Percentiles rank a stretch among this genome's conserved stretches.
phyloP scores from a whole-genome alignment of 192 early-diverging fungal genomes.

The Backusella tarrabulga region DNA sequence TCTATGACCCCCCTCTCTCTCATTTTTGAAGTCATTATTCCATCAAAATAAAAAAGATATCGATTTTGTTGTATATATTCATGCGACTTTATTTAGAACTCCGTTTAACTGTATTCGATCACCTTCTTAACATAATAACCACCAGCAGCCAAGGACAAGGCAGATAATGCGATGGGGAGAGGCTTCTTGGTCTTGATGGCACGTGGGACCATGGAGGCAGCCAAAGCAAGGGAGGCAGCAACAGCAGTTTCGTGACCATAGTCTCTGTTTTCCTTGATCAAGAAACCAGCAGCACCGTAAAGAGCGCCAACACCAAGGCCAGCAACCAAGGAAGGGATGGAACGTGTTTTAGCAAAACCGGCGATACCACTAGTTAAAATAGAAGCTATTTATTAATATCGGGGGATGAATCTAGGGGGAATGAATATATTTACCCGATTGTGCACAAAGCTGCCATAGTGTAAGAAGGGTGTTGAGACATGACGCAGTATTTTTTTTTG shows the following conservation, averaged over 20 bases:
- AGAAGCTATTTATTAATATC: not conserved
- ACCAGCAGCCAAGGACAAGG: slow-evolving; percentile 38
- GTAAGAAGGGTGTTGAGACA: slow-evolving; percentile 38
- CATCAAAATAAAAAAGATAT: not conserved
- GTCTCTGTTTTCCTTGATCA: slow-evolving; percentile 37
- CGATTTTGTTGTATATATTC: not conserved
- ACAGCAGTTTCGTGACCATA: slow-evolving; percentile 46
- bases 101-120: slow-evolving; percentile 37
- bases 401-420: not conserved
- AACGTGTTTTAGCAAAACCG: slow-evolving; percentile 36
- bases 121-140: slow-evolving; percentile 47
- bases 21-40: no score
- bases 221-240: slow-evolving; percentile 38
- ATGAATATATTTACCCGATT: slow-evolving; percentile 17
- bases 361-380: slow-evolving; percentile 28
- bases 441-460: slow-evolving; percentile 32
- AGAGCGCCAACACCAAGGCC: slow-evolving; percentile 37
- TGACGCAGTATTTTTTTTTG: not conserved
- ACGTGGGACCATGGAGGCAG: slow-evolving; percentile 38
- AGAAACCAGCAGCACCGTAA: slow-evolving; percentile 41
- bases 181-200: slow-evolving; percentile 37
- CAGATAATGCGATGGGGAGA: slow-evolving; percentile 34
- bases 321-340: slow-evolving; percentile 38
- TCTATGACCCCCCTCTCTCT: no score
- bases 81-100: slow-evolving; percentile 6